These are phyloP conservation scores for Tephrocybe sp. DNA, from an alignment of 768 basidiomycete genomes.

Conservation along the genomic window DNA sequence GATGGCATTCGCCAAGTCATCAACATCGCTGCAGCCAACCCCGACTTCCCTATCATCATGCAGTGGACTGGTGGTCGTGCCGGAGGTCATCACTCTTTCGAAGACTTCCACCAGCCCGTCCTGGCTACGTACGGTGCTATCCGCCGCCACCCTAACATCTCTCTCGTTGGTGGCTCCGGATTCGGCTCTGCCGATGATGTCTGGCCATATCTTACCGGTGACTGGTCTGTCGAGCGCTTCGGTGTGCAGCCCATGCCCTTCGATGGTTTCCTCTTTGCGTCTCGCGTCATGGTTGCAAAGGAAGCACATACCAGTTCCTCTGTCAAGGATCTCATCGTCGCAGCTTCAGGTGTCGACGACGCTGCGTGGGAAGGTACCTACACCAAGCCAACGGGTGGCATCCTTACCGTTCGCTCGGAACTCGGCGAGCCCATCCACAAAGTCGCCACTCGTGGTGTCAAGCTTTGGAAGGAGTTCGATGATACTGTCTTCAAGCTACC, in stretches of 20 bases:
- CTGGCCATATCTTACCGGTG: constrained; percentile 95
- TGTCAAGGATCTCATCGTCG: constrained; percentile 96
- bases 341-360: constrained; percentile 89
- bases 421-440: constrained; percentile 99
- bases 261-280: constrained; percentile 95
- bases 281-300: constrained; percentile 98
- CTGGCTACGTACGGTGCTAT: constrained; percentile 88
- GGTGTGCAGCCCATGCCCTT: constrained; percentile 95
- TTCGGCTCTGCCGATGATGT: constrained; percentile 94
- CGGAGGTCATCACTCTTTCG: constrained; percentile 97
- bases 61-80: constrained; percentile 99
- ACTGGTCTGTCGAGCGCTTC: constrained; percentile 85
- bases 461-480: constrained; percentile 99
- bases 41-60: constrained; percentile 94
- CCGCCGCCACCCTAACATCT: constrained; percentile 84
- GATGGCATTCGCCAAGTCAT: constrained; percentile 97
- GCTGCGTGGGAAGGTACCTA: constrained; percentile 94
- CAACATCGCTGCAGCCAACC: constrained; percentile 91
- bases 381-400: constrained; percentile 89
- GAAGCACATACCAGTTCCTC: constrained; percentile 94
- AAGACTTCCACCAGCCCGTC: constrained; percentile 98
- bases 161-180: constrained; percentile 90
- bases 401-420: constrained; percentile 96
- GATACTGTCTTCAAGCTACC: constrained; percentile 93
- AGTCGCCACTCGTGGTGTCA: constrained; percentile 95